A percentile compares a stretch with the other conserved stretches of the same genome.
These are phyloP conservation scores for Albophoma yamanashiensis DNA, from an alignment of 2,329 filamentous ascomycete species.

Conservation along the genomic window DNA sequence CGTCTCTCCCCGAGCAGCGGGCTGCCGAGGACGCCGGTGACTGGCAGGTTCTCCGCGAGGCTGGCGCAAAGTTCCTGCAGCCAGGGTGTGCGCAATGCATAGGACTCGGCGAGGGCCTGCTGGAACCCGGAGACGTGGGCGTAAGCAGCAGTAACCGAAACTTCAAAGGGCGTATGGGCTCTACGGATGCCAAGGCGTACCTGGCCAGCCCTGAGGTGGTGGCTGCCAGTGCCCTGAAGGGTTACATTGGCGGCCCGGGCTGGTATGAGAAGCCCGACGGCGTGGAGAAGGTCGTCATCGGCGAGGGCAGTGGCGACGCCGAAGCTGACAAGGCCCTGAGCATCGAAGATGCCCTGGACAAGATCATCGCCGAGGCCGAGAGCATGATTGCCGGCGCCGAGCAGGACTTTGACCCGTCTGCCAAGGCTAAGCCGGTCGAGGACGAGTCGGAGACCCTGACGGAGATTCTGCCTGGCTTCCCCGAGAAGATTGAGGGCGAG, in stretches of 20 bases:
- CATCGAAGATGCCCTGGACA: conserved; percentile 61
- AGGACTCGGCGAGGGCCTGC: conserved; percentile 64
- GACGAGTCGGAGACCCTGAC: conserved; percentile 3
- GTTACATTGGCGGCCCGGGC: conserved; percentile 65
- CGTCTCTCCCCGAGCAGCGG: conserved; percentile 65
- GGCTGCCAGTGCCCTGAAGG: conserved; percentile 71
- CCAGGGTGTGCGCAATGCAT: conserved; percentile 80
- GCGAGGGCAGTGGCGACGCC: conserved; percentile 58
- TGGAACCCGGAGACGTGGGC: conserved; percentile 81
- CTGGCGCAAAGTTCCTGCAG: conserved; percentile 35
- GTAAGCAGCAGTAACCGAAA: conserved; percentile 78
- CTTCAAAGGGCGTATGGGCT: conserved; percentile 84
- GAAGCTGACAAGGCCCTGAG: conserved; percentile 55
- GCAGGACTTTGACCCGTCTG: conserved; percentile 22
- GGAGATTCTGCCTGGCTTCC: conserved; percentile 50
- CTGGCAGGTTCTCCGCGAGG: conserved; percentile 57
- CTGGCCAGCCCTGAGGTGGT: conserved; percentile 85
- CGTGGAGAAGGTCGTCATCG: conserved; percentile 55
- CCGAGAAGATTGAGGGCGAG: conserved; percentile 70
- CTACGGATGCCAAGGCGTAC: conserved; percentile 58
- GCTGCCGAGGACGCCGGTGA: conserved; percentile 67
- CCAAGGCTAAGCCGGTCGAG: background rate
- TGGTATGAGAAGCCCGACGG: conserved; percentile 65
- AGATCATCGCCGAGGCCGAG: conserved; percentile 60
- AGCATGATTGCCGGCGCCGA: conserved; percentile 45